Evolutionary conservation across 179 eudicot species (phyloP).

Genomic region (Camellia oleifera): DNA sequence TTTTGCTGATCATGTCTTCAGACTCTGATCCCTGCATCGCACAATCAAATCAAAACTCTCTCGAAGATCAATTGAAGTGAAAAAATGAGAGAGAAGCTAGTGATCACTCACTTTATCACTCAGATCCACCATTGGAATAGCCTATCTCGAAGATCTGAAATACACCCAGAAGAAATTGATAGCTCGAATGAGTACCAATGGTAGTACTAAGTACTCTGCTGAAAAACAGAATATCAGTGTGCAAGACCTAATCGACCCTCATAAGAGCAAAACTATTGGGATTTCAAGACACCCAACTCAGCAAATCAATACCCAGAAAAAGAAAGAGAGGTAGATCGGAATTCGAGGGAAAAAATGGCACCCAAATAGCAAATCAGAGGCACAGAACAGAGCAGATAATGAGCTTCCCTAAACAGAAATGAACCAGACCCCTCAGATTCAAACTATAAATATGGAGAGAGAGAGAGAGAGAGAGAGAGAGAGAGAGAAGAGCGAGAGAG

Average conservation of each 20-base stretch:
- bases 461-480: constrained; percentile 14
- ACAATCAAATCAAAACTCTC: not conserved
- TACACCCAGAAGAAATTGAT: constrained; percentile 30
- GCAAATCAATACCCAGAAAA: not conserved
- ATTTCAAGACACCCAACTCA: not conserved
- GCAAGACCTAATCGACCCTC: not conserved
- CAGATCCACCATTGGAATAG: constrained; percentile 57
- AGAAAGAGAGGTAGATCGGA: not conserved
- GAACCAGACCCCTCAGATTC: not conserved
- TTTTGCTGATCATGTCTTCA: constrained; percentile 45
- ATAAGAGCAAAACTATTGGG: not conserved
- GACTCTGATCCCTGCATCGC: constrained; percentile 51
- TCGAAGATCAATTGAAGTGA: not conserved
- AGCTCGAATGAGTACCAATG: not conserved
- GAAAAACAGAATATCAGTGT: not conserved
- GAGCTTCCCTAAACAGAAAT: not conserved
- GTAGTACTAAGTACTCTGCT: no score
- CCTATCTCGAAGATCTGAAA: constrained; percentile 23
- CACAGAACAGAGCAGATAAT: not conserved
- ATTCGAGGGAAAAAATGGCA: not conserved
- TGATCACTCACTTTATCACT: constrained; percentile 67
- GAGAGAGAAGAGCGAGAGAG: constrained; percentile 12
- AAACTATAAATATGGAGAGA: not conserved
- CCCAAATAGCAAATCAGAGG: not conserved
- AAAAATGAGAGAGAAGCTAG: constrained; percentile 13